Evolutionary conservation across 495 filamentous ascomycete genomes (phyloP).

Genomic region (Melanomma pulvis-pyrius): DNA sequence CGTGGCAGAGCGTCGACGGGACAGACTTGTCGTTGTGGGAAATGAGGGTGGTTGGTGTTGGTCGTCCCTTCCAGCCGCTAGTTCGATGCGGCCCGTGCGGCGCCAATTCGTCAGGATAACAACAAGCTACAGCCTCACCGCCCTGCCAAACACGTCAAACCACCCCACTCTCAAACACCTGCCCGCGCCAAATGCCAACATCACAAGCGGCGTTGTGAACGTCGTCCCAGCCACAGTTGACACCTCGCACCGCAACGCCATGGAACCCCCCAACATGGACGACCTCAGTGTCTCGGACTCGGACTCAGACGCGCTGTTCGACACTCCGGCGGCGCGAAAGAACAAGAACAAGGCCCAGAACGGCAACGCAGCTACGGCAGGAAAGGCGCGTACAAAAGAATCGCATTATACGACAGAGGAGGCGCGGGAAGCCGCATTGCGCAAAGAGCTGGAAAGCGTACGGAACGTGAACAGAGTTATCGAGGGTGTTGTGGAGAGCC

Average conservation of each 20-base stretch:
- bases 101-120: background rate
- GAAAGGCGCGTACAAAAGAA: constrained; percentile 51
- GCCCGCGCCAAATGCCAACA: background rate
- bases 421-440: constrained; percentile 70
- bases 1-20: background rate
- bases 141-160: constrained; percentile 13
- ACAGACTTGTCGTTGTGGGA: background rate
- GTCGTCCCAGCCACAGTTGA: background rate
- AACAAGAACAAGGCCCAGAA: constrained; percentile 19
- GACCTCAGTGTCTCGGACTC: constrained; percentile 50
- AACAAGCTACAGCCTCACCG: background rate
- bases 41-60: background rate
- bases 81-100: background rate
- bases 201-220: background rate
- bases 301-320: constrained; percentile 71
- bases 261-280: constrained; percentile 28
- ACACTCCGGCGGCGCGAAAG: constrained; percentile 62
- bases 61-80: background rate
- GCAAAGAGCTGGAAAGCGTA: constrained; percentile 77
- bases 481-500: constrained; percentile 75
- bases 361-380: constrained; percentile 43
- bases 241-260: background rate
- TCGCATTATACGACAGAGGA: constrained; percentile 68
- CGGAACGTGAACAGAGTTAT: constrained; percentile 84
- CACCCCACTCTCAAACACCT: background rate